Percentiles rank a stretch among this genome's conserved stretches.
phyloP scores from a whole-genome alignment of 352 stramenopile genomes.

The Pythium folliculosum region DNA sequence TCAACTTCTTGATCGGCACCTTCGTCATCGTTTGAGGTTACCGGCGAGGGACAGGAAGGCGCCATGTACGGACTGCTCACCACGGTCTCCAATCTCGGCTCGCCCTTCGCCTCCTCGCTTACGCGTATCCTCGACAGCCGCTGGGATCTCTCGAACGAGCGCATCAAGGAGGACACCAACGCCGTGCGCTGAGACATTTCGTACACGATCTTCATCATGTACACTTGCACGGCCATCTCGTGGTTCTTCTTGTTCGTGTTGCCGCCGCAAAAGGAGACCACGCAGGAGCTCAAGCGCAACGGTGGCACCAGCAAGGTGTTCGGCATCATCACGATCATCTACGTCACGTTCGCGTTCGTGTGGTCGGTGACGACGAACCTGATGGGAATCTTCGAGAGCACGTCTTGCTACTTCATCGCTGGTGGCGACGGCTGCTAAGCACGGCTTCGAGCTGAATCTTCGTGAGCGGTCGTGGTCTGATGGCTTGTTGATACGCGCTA shows the following conservation, averaged over 20 bases:
- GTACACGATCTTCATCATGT: conserved; percentile 39
- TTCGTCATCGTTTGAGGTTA: conserved; percentile 42
- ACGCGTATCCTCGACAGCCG: conserved; percentile 31
- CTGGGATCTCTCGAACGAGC: conserved; percentile 37
- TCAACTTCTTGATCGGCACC: conserved; percentile 32
- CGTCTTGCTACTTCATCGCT: conserved; percentile 37
- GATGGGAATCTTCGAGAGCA: conserved; percentile 43
- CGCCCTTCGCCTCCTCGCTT: conserved; percentile 38
- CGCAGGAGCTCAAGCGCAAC: conserved; percentile 33
- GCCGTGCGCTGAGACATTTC: conserved; percentile 39
- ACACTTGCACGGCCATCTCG: conserved; percentile 27
- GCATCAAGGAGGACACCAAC: conserved; percentile 34
- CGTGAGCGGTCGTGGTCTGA: background rate
- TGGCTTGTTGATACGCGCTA: no score
- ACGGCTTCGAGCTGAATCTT: background rate
- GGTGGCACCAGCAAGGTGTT: conserved; percentile 31
- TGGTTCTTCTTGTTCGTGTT: conserved; percentile 34
- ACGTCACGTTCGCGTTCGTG: conserved; percentile 33
- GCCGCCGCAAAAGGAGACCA: conserved; percentile 36
- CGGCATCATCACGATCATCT: conserved; percentile 30
- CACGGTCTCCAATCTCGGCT: conserved; percentile 38
- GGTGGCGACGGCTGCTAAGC: conserved; percentile 40
- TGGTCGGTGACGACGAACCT: conserved; percentile 40
- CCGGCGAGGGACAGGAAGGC: conserved; percentile 40
- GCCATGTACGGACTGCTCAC: conserved; percentile 46